A percentile compares a stretch with the other conserved stretches of the same genome.
Conservation (phyloP, 2,329 filamentous ascomycete genomes). For the Ophidiomyces ophidiicola region DNA sequence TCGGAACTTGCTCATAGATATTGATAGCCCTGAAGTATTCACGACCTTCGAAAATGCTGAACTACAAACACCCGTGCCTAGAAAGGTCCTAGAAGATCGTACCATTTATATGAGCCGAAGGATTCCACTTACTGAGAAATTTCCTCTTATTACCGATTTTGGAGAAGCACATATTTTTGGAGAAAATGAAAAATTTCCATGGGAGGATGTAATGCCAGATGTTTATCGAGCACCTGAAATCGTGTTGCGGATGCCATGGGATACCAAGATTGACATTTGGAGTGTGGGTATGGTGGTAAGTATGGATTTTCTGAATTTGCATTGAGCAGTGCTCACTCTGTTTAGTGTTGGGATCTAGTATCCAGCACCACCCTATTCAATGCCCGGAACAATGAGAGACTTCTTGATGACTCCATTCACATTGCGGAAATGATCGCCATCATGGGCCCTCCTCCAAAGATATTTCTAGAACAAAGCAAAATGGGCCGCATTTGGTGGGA, state of each 20-base stretch:
- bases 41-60: constrained; percentile 12
- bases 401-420: constrained; percentile 12
- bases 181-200: neutral
- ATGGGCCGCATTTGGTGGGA: constrained; percentile 19
- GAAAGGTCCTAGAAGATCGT: constrained; percentile 12
- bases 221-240: constrained; percentile 20
- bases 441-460: constrained; percentile 13
- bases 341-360: constrained; percentile 10
- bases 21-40: constrained; percentile 6
- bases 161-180: constrained; percentile 5
- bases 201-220: constrained; percentile 16
- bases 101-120: constrained; percentile 5
- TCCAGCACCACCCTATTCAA: neutral
- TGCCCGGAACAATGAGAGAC: neutral
- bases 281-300: constrained; percentile 18
- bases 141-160: constrained; percentile 11
- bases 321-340: neutral
- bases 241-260: constrained; percentile 18
- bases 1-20: constrained; percentile 8
- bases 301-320: neutral
- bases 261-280: constrained; percentile 19
- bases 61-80: constrained; percentile 1
- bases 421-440: constrained; percentile 19
- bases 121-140: neutral
- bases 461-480: constrained; percentile 15